phyloP scores from a whole-genome alignment of 176 grass and related monocot species.

The Aegilops longissima region DNA sequence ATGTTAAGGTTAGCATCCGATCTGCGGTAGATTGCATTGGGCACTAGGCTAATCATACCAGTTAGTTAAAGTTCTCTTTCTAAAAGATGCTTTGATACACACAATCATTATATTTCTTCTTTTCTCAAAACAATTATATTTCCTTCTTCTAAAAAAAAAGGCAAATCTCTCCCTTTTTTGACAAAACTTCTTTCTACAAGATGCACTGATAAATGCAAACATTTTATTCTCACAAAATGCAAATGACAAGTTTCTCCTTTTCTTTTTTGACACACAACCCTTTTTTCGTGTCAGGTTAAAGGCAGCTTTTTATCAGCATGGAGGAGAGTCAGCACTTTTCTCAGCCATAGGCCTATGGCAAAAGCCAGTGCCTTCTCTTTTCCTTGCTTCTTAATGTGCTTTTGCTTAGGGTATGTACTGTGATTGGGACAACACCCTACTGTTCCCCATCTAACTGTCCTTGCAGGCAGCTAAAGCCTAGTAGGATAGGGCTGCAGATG shows the following conservation, averaged over 20 bases:
- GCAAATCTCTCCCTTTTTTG: background rate
- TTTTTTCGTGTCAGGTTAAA: background rate
- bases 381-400: background rate
- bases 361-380: slow-evolving; percentile 8
- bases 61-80: background rate
- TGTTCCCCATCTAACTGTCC: background rate
- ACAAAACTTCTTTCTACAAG: background rate
- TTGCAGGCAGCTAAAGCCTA: background rate
- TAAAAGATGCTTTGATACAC: background rate
- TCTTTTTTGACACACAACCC: background rate
- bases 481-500: background rate
- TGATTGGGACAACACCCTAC: background rate
- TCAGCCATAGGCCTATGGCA: background rate
- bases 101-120: background rate
- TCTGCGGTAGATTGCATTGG: background rate
- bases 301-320: slow-evolving; percentile 2
- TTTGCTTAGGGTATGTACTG: background rate
- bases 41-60: background rate
- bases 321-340: background rate
- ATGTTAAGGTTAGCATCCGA: background rate
- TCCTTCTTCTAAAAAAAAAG: background rate
- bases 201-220: background rate
- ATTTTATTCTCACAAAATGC: background rate
- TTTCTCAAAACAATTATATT: background rate
- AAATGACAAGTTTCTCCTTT: background rate